These are phyloP conservation scores for Artemisia princeps DNA, from an alignment of 140 eudicot species.

Conservation along the genomic window DNA sequence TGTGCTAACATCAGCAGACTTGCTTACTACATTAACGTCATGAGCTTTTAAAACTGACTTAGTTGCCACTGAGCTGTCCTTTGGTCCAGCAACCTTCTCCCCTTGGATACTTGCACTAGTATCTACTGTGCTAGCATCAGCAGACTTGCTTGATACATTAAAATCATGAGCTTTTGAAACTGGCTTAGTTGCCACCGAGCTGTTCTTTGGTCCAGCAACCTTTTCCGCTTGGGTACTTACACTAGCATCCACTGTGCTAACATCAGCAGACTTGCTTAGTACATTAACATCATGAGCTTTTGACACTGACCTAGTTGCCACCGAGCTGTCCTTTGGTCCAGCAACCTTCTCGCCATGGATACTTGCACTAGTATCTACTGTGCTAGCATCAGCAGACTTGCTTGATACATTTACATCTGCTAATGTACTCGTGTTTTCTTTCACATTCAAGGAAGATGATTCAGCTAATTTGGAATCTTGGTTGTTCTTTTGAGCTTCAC, in stretches of 20 bases:
- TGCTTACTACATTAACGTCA: constrained; percentile 19
- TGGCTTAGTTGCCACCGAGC: no score
- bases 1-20: constrained; percentile 11
- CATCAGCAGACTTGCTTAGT: no score
- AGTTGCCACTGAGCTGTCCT: constrained; percentile 19
- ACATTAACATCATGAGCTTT: no score
- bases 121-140: constrained; percentile 14
- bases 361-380: no score
- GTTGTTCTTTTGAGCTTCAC: constrained; percentile 31
- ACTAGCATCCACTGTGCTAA: no score
- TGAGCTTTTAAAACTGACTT: constrained; percentile 10
- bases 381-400: no score
- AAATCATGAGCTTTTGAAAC: neutral
- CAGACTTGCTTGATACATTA: constrained; percentile 18
- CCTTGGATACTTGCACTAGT: constrained; percentile 12
- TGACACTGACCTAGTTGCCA: no score
- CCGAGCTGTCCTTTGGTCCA: no score
- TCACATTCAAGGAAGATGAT: constrained; percentile 17
- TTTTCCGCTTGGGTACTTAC: no score
- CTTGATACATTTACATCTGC: no score
- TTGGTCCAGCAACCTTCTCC: constrained; percentile 21
- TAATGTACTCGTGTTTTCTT: neutral
- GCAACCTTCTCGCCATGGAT: no score
- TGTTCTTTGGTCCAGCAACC: no score
- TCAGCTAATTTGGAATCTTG: constrained; percentile 21